A percentile compares a stretch with the other conserved stretches of the same genome.
phyloP scores from a whole-genome alignment of 192 early-diverging fungal species.

The Coemansia sp. region DNA sequence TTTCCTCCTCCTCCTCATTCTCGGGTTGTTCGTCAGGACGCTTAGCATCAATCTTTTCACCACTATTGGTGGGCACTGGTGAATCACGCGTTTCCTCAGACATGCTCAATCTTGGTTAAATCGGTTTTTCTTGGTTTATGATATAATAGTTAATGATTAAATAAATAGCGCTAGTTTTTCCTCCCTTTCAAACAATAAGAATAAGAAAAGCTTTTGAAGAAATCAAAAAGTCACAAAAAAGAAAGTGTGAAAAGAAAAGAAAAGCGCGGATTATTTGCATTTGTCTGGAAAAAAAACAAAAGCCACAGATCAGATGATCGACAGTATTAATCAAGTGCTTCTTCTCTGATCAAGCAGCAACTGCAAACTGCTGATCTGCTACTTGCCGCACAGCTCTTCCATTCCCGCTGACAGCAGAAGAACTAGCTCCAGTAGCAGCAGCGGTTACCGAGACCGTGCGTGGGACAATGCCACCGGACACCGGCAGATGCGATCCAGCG shows the following conservation, averaged over 20 bases:
- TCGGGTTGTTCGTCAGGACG: neutral
- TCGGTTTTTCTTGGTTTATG: too few species aligned
- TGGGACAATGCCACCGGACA: constrained; percentile 81
- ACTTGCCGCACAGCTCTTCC: neutral
- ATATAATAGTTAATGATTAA: too few species aligned
- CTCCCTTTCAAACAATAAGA: neutral
- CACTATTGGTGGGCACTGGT: neutral
- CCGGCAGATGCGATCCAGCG: constrained; percentile 77
- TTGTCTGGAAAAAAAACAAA: neutral
- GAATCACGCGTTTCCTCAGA: constrained; percentile 13
- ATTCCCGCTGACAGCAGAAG: neutral
- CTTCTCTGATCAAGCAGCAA: constrained; percentile 1
- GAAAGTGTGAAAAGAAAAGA: neutral
- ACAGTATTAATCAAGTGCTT: neutral
- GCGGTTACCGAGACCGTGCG: constrained; percentile 46
- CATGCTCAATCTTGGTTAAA: constrained; percentile 4
- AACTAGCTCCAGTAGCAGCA: neutral
- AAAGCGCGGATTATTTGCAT: neutral
- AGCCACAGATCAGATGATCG: neutral
- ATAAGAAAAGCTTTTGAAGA: neutral
- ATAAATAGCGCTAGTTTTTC: neutral
- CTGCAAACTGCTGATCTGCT: constrained; percentile 6
- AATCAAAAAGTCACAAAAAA: neutral
- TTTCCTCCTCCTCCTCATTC: constrained; percentile 4
- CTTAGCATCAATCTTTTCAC: neutral